Base-by-base conservation (phyloP, 352 stramenopile genomes). In the Phytophthora cactorum region DNA sequence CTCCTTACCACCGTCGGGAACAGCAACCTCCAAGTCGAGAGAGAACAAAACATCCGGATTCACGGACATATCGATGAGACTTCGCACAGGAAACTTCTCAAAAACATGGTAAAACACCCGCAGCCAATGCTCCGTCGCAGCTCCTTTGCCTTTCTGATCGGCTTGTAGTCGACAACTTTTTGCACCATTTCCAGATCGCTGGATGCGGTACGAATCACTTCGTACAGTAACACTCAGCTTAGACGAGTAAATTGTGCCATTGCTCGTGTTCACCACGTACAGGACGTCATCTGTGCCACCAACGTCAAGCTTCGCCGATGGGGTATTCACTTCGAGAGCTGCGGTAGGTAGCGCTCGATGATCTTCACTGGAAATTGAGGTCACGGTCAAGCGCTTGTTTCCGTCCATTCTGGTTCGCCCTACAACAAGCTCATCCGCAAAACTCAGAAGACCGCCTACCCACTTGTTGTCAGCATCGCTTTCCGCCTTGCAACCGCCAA, bases 71-170 rank as follows among this genome's bases (percentile, higher is more conserved):
- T 73, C 62, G 9, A 72, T 56, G 1, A 73, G 51, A 53, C 68
- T 79, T 29, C 59, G 64, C 3, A 82, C 73, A 1, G 81, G 77
- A 25, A 90, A 90, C 32, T 90, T 90, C 27, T 90, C 81, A 55
- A 81, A 88, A n/a, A 82, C 47, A 29, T 90, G 79, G 44, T 73
- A 88, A 22, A 87, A 82, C n/a, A 66, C 52, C 32, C 58, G 53
- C 17, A 78, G 45, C 68, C 59, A 78, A 41, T 81, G 68, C 0
- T 50, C 22, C 31, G 7, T 50, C 3, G 44, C 17, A 31, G 6
- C 39, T 22, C 22, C 43, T 12, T 49, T 22, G 1, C 17, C 17
- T n/a, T 6, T 31, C 9, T 50, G 22, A 31, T 50, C 9, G 9
- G 11, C 9, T 31, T 31, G 44, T 27, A 28, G 10, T n/a, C 17